phyloP scores from a whole-genome alignment of 2,329 filamentous ascomycete species.

The Chaetomiaceae sp. region DNA sequence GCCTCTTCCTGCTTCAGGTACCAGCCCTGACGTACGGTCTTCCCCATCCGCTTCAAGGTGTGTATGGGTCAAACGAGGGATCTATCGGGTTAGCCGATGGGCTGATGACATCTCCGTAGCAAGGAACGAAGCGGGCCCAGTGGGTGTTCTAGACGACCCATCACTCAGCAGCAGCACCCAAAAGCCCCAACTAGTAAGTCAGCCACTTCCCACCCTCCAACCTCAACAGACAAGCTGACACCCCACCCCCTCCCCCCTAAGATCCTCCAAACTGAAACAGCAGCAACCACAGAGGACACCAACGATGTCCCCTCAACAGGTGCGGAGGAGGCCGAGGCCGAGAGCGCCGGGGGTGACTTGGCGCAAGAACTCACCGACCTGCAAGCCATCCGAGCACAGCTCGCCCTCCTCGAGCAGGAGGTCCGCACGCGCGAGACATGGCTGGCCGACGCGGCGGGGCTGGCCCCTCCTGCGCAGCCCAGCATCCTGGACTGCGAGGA shows the following conservation, averaged over 20 bases:
- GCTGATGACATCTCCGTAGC: background rate
- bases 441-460: background rate
- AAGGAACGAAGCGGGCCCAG: too few species aligned
- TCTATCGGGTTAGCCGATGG: background rate
- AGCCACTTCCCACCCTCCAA: background rate
- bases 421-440: background rate
- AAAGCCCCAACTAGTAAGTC: background rate
- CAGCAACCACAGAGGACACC: too few species aligned
- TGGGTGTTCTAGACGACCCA: too few species aligned
- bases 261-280: too few species aligned
- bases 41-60: background rate
- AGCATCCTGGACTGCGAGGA: background rate
- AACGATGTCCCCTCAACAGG: too few species aligned
- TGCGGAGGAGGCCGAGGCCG: too few species aligned
- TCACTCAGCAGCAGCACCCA: background rate
- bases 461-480: background rate
- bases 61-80: background rate
- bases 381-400: background rate
- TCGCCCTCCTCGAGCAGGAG: constrained; percentile 4
- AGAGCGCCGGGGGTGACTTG: background rate
- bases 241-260: too few species aligned
- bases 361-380: constrained; percentile 4
- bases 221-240: background rate
- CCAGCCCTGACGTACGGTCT: background rate
- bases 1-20: constrained; percentile 6